These are phyloP conservation scores for Wickerhamomyces subpelliculosus DNA, from an alignment of 805 yeast species.

Conservation along the genomic window DNA sequence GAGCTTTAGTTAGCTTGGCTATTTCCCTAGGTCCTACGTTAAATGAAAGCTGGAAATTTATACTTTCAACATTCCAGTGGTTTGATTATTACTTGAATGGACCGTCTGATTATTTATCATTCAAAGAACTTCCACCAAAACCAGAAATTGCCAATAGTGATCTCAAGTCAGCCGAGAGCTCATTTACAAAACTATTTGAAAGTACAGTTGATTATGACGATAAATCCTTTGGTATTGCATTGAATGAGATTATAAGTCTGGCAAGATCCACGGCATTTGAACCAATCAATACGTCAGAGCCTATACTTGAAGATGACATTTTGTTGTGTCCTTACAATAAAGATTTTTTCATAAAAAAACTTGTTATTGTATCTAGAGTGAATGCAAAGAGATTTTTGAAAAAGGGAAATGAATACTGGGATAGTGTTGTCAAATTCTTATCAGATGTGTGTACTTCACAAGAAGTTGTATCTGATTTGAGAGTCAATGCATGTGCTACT, in stretches of 20 bases:
- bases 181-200: constrained; percentile 56
- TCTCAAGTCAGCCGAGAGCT: constrained; percentile 41
- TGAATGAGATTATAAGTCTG: constrained; percentile 39
- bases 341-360: constrained; percentile 44
- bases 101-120: constrained; percentile 32
- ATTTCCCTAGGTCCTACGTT: constrained; percentile 76
- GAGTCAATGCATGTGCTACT: constrained; percentile 42
- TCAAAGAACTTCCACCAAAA: constrained; percentile 34
- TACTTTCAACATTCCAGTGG: constrained; percentile 70
- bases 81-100: constrained; percentile 66
- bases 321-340: constrained; percentile 45
- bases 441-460: constrained; percentile 39
- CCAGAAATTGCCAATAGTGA: constrained; percentile 40
- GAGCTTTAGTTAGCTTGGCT: constrained; percentile 74
- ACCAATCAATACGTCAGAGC: constrained; percentile 13
- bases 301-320: constrained; percentile 17
- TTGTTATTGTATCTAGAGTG: constrained; percentile 44
- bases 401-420: constrained; percentile 40
- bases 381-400: constrained; percentile 45
- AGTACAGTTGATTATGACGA: constrained; percentile 51
- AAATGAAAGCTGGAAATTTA: constrained; percentile 56
- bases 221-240: constrained; percentile 40
- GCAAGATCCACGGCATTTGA: constrained; percentile 24
- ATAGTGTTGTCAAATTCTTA: constrained; percentile 37
- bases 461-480: constrained; percentile 31